A percentile compares a stretch with the other conserved stretches of the same genome.
Evolutionary conservation across 306 rosid species (phyloP).

Genomic region (Arachis stenosperma): DNA sequence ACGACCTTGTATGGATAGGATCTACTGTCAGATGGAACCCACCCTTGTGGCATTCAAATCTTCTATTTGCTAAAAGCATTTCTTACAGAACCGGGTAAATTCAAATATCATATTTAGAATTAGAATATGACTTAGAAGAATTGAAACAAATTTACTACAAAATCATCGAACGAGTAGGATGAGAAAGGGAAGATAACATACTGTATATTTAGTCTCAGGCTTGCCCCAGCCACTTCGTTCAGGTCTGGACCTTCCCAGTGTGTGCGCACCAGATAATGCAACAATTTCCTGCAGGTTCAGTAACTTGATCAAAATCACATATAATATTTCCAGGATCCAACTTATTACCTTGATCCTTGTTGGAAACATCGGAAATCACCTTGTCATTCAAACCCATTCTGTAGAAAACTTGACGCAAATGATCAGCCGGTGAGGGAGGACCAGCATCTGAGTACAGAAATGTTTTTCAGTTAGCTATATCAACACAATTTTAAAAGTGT

Average conservation of each 20-base stretch:
- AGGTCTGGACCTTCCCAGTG: constrained; percentile 91
- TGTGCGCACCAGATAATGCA: constrained; percentile 97
- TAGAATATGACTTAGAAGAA: background rate
- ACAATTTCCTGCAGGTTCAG: constrained; percentile 82
- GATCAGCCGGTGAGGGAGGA: constrained; percentile 96
- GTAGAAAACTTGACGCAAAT: constrained; percentile 89
- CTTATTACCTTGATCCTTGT: background rate
- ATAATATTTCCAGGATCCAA: constrained; percentile 18
- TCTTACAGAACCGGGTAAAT: too few species aligned
- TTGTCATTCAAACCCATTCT: constrained; percentile 93
- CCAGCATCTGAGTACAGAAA: constrained; percentile 74
- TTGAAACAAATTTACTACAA: constrained; percentile 11
- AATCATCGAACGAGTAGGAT: background rate
- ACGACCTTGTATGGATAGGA: too few species aligned
- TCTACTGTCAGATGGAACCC: too few species aligned
- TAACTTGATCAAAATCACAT: constrained; percentile 36
- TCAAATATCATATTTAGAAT: constrained; percentile 30
- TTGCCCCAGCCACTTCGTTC: constrained; percentile 99
- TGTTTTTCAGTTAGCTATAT: constrained; percentile 22
- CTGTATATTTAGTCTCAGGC: constrained; percentile 95
- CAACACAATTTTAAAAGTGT: background rate
- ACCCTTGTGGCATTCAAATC: too few species aligned
- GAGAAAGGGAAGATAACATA: constrained; percentile 43
- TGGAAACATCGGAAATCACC: constrained; percentile 49
- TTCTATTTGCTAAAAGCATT: too few species aligned